Conservation (phyloP, 2,329 filamentous ascomycete species). For the Simplicillium aogashimaense region DNA sequence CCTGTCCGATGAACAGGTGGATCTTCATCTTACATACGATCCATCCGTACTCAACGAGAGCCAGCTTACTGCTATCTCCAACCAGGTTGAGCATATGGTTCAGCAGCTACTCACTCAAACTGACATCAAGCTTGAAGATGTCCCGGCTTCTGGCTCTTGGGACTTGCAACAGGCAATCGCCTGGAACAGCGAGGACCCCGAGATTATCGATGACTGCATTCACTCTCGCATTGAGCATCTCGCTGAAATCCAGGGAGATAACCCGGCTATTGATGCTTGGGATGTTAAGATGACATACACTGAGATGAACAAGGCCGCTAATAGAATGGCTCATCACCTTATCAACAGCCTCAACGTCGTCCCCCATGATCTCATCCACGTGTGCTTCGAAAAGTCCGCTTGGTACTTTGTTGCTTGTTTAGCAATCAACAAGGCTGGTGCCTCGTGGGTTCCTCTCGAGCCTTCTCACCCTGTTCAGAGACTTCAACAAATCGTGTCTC, state of each 20-base stretch:
- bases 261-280: conserved; percentile 30
- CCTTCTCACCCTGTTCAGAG: conserved; percentile 1
- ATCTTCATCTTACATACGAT: conserved; percentile 9
- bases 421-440: conserved; percentile 14
- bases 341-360: conserved; percentile 10
- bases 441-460: conserved; percentile 16
- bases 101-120: conserved; percentile 8
- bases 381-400: conserved; percentile 16
- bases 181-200: conserved; percentile 9
- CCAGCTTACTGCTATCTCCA: conserved; percentile 6
- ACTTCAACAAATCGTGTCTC: too few species aligned
- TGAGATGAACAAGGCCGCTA: conserved; percentile 17
- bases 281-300: conserved; percentile 30
- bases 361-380: conserved; percentile 12
- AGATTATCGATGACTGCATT: conserved; percentile 18
- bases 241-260: conserved; percentile 18
- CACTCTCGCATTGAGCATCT: conserved; percentile 29
- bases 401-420: conserved; percentile 14
- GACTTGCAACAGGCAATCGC: conserved; percentile 5
- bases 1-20: conserved; percentile 4
- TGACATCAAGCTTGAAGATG: conserved; percentile 6
- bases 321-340: conserved; percentile 7
- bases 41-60: conserved; percentile 5
- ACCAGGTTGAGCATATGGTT: conserved; percentile 10
- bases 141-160: conserved; percentile 13